phyloP scores from a whole-genome alignment of 2,329 filamentous ascomycete genomes.

The Fusarium multiceps region DNA sequence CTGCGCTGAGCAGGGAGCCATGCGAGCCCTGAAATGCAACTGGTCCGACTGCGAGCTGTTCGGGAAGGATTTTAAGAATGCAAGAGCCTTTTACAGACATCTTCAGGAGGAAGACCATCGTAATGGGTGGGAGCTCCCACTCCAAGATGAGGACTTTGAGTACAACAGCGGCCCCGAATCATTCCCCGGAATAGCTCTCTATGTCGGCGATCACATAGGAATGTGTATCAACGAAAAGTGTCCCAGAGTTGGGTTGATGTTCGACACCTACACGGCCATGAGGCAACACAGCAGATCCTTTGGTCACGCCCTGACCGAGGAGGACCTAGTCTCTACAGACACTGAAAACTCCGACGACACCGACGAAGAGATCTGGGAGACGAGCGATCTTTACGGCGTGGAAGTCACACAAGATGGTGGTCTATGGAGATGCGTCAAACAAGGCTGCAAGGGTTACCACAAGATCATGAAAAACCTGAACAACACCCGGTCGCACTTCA shows the following conservation, averaged over 20 bases:
- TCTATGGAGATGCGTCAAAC: conserved; percentile 22
- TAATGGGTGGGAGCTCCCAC: too few relatives aligned
- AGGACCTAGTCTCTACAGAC: neutral
- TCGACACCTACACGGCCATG: neutral
- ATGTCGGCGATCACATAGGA: neutral
- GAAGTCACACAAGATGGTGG: neutral
- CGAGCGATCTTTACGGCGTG: conserved; percentile 16
- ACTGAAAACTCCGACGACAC: neutral
- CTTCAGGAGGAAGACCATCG: conserved; percentile 14
- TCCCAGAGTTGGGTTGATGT: conserved; percentile 4
- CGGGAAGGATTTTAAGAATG: conserved; percentile 13
- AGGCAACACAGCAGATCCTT: conserved; percentile 20
- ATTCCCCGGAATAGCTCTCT: conserved; percentile 13
- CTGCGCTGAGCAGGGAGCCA: conserved; percentile 31
- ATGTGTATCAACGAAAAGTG: conserved; percentile 23
- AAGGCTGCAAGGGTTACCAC: conserved; percentile 19
- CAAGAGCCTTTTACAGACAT: conserved; percentile 23
- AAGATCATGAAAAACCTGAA: neutral
- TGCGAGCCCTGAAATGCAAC: conserved; percentile 32
- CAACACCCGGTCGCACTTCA: conserved; percentile 11
- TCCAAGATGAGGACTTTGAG: neutral
- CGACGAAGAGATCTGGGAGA: conserved; percentile 7
- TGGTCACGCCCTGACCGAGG: neutral
- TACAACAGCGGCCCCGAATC: neutral
- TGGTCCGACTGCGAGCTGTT: conserved; percentile 13